Evolutionary conservation across 2,329 filamentous ascomycete genomes (phyloP), one percentile per base, ranked within the genome.

Genomic region (Chalaropsis ovoidea): DNA sequence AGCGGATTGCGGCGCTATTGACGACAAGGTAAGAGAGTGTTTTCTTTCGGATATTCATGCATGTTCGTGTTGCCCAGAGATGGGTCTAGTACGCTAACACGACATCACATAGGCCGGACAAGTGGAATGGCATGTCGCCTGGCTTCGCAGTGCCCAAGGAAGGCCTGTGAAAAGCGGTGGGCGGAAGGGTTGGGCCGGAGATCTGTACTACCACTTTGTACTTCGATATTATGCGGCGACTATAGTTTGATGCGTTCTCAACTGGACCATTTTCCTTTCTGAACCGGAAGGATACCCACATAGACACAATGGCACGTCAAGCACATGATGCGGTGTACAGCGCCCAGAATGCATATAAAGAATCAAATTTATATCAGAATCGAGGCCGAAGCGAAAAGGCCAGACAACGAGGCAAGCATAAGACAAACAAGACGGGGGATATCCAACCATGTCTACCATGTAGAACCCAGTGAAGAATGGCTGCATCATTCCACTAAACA

Each of bases 1-100:
- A 71, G 63, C 73, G 73, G 66, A 77, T 73, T 73, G 74, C 75
- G 43, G 73, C 75, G 62, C 68, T 79, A 67, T 69, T 78, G 67
- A 70, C 77, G 60, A 78, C 77, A 22, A 77, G 73, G 77, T 78
- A 72, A 64, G 75, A 52, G 47, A 72, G 13, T 47, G 7, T 41
- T 35, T 4, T 5, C 10, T 42, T n/a, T 56, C n/a, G 22, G 19
- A 5, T 31, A 10, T 35, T 19, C 22, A 15, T 42, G 43, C 31
- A 64, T 47, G 22, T 61, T 2, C 1, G 1, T 45, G 7, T 27
- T 17, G 24, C 11, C 13, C 22, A 2, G 43, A 19, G n/a, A 6
- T 17, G 15, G 43, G n/a, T 0, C 15, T 15, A 19, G 15, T 3
- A 13, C n/a, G 43, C 43, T 47, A 47, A 47, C 43, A n/a, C 15